phyloP scores from a whole-genome alignment of 768 basidiomycete genomes.

The Multifurca ochricompacta region DNA sequence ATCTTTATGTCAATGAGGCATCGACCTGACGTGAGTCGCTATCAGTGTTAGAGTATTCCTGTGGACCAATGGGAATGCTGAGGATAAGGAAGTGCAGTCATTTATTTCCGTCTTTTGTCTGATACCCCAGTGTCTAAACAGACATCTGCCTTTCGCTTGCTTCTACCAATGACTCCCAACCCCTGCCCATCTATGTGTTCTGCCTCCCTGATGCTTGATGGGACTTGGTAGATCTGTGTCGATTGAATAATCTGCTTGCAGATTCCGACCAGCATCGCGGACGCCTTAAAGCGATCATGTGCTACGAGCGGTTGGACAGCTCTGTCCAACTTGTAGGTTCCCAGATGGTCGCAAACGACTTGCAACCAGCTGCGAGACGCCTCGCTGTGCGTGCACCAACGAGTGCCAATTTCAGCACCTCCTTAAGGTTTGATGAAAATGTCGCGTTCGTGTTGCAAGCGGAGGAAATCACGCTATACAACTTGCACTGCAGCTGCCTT shows the following conservation, averaged over 20 bases:
- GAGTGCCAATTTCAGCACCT: slow-evolving; percentile 66
- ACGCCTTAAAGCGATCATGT: slow-evolving; percentile 55
- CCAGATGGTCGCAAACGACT: slow-evolving; percentile 43
- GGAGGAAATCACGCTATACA: slow-evolving; percentile 41
- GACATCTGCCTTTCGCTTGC: slow-evolving; percentile 26
- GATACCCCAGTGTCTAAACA: slow-evolving; percentile 27
- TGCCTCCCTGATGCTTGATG: slow-evolving; percentile 17
- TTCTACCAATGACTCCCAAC: slow-evolving; percentile 12
- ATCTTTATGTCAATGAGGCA: too few relatives aligned
- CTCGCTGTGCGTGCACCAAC: slow-evolving; percentile 60
- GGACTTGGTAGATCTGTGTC: neutral
- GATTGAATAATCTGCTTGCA: slow-evolving; percentile 51
- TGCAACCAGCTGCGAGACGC: slow-evolving; percentile 30
- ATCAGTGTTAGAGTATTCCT: too few relatives aligned
- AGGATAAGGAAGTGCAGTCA: too few relatives aligned
- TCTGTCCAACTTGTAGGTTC: slow-evolving; percentile 47
- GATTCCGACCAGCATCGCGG: slow-evolving; percentile 51
- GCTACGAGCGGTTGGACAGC: slow-evolving; percentile 40
- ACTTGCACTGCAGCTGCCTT: slow-evolving; percentile 37
- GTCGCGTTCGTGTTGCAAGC: slow-evolving; percentile 44
- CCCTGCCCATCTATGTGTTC: slow-evolving; percentile 19
- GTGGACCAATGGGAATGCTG: too few relatives aligned
- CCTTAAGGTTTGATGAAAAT: slow-evolving; percentile 64
- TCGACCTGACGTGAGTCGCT: too few relatives aligned
- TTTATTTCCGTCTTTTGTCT: neutral